Evolutionary conservation across 106 monocot species (phyloP).

Genomic region (Phalaenopsis aphrodite): DNA sequence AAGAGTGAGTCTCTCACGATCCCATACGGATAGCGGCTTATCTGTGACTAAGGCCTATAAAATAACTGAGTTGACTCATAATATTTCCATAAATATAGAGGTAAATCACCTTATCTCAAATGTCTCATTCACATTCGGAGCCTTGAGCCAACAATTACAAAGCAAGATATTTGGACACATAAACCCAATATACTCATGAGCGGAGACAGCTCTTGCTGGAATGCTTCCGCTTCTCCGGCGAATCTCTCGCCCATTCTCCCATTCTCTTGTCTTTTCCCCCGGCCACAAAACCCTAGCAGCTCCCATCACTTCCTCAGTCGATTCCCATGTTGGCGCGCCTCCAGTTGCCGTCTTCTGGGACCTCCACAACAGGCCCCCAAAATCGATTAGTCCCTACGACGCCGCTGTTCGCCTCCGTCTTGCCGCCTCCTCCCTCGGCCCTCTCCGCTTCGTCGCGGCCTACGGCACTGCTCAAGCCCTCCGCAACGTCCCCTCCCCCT

Average conservation of each 20-base stretch:
- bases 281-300: constrained; percentile 2
- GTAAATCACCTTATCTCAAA: too few species aligned
- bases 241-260: neutral
- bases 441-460: constrained; percentile 12
- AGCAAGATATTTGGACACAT: too few species aligned
- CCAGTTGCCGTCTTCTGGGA: constrained; percentile 50
- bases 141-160: too few species aligned
- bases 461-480: constrained; percentile 10
- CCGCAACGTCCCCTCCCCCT: neutral
- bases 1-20: too few species aligned
- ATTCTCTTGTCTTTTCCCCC: neutral
- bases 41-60: too few species aligned
- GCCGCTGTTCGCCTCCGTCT: constrained; percentile 43
- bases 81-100: too few species aligned
- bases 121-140: too few species aligned
- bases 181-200: too few species aligned
- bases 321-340: neutral
- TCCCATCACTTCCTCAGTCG: neutral
- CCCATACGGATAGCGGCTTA: too few species aligned
- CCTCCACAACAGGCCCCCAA: constrained; percentile 33
- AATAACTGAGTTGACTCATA: too few species aligned
- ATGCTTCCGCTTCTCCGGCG: neutral
- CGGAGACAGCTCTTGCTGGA: neutral
- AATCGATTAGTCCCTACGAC: constrained; percentile 30
- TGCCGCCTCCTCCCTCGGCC: constrained; percentile 40